Evolutionary conservation across 2,329 filamentous ascomycete species (phyloP).

Genomic region (Fusarium mundagurra): DNA sequence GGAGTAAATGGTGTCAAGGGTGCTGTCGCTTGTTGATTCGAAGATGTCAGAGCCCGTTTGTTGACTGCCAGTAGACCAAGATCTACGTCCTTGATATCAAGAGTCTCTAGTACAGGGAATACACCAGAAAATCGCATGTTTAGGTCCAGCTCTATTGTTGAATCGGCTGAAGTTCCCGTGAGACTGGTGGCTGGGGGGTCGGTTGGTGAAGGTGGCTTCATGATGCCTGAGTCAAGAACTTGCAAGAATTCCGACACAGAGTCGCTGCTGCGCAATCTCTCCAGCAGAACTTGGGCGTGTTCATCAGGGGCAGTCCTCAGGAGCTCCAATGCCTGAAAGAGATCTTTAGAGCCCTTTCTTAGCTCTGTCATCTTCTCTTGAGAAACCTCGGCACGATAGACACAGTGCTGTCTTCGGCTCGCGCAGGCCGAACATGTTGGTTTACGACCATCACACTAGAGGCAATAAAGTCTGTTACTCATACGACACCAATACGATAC

Average conservation of each 20-base stretch:
- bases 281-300: background rate
- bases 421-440: conserved; percentile 19
- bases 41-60: background rate
- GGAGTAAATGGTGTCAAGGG: background rate
- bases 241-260: conserved; percentile 13
- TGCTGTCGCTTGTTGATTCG: background rate
- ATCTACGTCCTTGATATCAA: background rate
- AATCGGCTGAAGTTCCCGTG: background rate
- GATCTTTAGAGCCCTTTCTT: conserved; percentile 1
- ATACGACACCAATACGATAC: no score
- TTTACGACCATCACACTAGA: conserved; percentile 21
- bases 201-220: background rate
- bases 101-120: background rate
- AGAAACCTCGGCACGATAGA: conserved; percentile 16
- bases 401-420: conserved; percentile 15
- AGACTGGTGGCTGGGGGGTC: background rate
- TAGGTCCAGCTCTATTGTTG: background rate
- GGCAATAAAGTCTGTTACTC: background rate
- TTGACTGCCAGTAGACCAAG: background rate
- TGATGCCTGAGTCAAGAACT: background rate
- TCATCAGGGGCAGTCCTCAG: background rate
- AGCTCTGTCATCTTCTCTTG: conserved; percentile 16
- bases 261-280: background rate
- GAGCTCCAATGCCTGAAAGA: conserved; percentile 7
- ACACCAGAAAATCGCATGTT: conserved; percentile 5